Percentiles rank a stretch among this genome's conserved stretches.
Evolutionary conservation across 768 basidiomycete genomes (phyloP).

Genomic region (Peribolospora kevripleyi): DNA sequence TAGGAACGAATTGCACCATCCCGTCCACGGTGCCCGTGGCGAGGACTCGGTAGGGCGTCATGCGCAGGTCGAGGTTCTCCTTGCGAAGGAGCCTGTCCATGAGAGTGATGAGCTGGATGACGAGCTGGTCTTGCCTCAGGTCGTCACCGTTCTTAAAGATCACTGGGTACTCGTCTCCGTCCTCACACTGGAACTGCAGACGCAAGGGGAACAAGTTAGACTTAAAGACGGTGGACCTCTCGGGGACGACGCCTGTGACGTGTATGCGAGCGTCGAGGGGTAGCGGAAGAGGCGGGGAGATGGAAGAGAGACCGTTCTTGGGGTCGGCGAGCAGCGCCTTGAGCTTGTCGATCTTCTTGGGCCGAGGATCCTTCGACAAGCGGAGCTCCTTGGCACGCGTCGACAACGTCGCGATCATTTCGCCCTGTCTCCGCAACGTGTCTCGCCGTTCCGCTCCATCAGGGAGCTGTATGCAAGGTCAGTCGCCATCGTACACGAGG

Average conservation of each 20-base stretch:
- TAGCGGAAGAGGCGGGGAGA: constrained; percentile 48
- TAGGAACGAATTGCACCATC: constrained; percentile 87
- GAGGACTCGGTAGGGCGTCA: constrained; percentile 75
- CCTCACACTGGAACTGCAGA: constrained; percentile 64
- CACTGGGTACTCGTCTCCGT: constrained; percentile 44
- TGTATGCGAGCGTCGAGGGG: constrained; percentile 73
- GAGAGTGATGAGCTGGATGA: constrained; percentile 90
- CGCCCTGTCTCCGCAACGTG: constrained; percentile 70
- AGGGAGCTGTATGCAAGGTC: constrained; percentile 27
- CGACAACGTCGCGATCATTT: constrained; percentile 63
- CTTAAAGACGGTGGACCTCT: constrained; percentile 90
- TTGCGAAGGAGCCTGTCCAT: constrained; percentile 85
- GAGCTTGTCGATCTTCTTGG: constrained; percentile 92
- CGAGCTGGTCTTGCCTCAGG: constrained; percentile 92
- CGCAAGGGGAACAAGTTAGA: constrained; percentile 82
- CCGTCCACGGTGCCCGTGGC: constrained; percentile 80
- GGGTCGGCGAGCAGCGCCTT: constrained; percentile 60
- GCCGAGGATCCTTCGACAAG: constrained; percentile 70
- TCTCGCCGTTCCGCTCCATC: constrained; percentile 62
- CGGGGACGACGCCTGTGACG: constrained; percentile 64
- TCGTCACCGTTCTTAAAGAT: constrained; percentile 99
- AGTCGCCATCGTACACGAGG: neutral
- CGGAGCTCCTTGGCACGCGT: constrained; percentile 68
- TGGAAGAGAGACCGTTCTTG: constrained; percentile 56
- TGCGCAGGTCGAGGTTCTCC: constrained; percentile 78